Base-by-base conservation (phyloP, 495 filamentous ascomycete genomes). In the Elasticomyces elasticus region DNA sequence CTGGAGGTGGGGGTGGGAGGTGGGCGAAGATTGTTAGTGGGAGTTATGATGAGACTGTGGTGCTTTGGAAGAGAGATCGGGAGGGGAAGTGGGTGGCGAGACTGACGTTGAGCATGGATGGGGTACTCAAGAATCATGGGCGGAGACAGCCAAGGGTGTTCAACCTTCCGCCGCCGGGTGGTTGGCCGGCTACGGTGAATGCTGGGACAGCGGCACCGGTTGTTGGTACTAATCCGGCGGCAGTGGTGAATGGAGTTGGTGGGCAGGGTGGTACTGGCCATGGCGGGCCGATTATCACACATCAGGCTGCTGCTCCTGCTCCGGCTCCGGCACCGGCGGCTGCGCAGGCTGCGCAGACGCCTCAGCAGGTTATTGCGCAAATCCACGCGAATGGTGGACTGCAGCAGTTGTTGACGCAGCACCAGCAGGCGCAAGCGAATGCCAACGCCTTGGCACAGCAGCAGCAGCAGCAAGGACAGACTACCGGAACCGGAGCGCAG, bases 21-120 rank as follows among this genome's bases (percentile, higher is more conserved):
- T 91, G 91, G 76, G 84, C 82, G 23, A 79, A 89, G 17, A 97
- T 98, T 54, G 86, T 98, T 19, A 94, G 87, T 13, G 92, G 92
- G 22, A 94, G 87, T 6, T 98, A 98, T 61, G 92, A 98, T 60
- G 88, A 95, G 70, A 87, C 80, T 33, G 87, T 98, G 53, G 85
- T 95, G 57, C 86, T 98, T 46, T 98, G 92, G 92, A 84, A 84
- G 55, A 82, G 86, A 45, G 85, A 90, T 52, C 80, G 94, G 59
- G 89, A 87, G 58, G 89, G 88, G 2, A 75, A 80, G 28, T 98
- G 92, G 91, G 78, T 79, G 47, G 17, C 19, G 22, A 17, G 20
- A 25, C 48, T 24, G 27, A 52, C 24, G 30, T 11, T 49, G 30
- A 23, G 26, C 17, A 51, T 28, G 53, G 45, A 55, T 2, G 41